Evolutionary conservation across 129 eudicot genomes (phyloP).

Genomic region (Chrysanthemum lavandulifolium): DNA sequence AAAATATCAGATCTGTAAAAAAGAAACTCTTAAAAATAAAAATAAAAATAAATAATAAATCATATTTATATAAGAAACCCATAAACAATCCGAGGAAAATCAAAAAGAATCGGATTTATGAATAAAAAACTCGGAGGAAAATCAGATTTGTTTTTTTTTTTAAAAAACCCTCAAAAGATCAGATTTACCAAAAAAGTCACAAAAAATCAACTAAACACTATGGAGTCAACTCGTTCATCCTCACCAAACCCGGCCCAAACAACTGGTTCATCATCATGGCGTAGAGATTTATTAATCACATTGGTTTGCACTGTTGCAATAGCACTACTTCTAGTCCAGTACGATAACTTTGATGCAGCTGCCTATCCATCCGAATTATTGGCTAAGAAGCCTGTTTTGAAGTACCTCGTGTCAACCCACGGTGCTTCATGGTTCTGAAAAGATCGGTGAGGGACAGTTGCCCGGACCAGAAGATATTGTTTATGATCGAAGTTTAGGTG

Average conservation of each 20-base stretch:
- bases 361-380: conserved; percentile 44
- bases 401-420: conserved; percentile 40
- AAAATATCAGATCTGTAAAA: too few relatives aligned
- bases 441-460: conserved; percentile 58
- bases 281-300: conserved; percentile 26
- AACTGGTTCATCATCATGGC: conserved; percentile 26
- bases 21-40: too few relatives aligned
- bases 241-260: background rate
- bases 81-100: too few relatives aligned
- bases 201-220: background rate
- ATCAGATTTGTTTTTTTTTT: too few relatives aligned
- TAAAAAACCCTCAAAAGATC: too few relatives aligned
- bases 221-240: conserved; percentile 34
- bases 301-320: conserved; percentile 30
- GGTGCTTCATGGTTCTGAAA: conserved; percentile 53
- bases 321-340: conserved; percentile 42
- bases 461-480: conserved; percentile 75
- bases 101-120: too few relatives aligned
- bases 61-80: too few relatives aligned
- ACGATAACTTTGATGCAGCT: conserved; percentile 75
- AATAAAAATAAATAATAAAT: too few relatives aligned
- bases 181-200: too few relatives aligned
- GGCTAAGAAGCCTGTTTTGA: conserved; percentile 23
- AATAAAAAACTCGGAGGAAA: too few relatives aligned
- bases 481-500: conserved; percentile 44